Evolutionary conservation across 2,329 filamentous ascomycete species (phyloP).

Genomic region (Alternaria arborescens): DNA sequence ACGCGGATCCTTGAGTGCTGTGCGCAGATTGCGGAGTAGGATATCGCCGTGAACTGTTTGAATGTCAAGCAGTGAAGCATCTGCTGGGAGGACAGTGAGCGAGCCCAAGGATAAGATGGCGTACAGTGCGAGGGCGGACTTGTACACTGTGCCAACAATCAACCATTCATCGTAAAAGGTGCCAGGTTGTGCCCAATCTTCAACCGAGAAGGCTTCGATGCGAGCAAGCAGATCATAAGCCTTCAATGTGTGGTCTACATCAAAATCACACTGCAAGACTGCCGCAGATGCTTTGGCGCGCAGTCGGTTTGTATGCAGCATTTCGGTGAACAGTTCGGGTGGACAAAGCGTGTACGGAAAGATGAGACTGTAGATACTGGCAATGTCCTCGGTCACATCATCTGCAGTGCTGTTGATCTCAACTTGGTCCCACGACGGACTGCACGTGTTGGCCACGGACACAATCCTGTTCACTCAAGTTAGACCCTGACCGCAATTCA

Average conservation of each 20-base stretch:
- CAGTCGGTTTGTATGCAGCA: slow-evolving; percentile 37
- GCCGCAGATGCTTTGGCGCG: slow-evolving; percentile 25
- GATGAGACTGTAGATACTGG: slow-evolving; percentile 33
- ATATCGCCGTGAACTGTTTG: slow-evolving; percentile 24
- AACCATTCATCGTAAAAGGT: slow-evolving; percentile 31
- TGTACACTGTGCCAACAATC: slow-evolving; percentile 34
- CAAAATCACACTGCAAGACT: slow-evolving; percentile 13
- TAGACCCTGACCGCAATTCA: background rate
- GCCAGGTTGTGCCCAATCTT: slow-evolving; percentile 42
- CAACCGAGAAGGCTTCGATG: slow-evolving; percentile 32
- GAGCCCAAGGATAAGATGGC: slow-evolving; percentile 40
- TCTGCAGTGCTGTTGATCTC: slow-evolving; percentile 22
- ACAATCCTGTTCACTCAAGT: slow-evolving; percentile 30
- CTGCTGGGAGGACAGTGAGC: slow-evolving; percentile 28
- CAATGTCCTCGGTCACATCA: slow-evolving; percentile 25
- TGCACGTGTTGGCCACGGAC: slow-evolving; percentile 37
- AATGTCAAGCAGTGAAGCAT: slow-evolving; percentile 25
- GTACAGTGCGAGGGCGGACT: slow-evolving; percentile 38
- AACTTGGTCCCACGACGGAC: slow-evolving; percentile 38
- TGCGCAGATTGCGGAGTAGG: slow-evolving; percentile 19
- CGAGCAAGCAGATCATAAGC: slow-evolving; percentile 32
- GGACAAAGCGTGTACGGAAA: slow-evolving; percentile 43
- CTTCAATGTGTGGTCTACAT: slow-evolving; percentile 18
- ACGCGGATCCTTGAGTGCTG: slow-evolving; percentile 12
- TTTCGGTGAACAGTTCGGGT: slow-evolving; percentile 31